A percentile compares a stretch with the other conserved stretches of the same genome.
Conservation (phyloP, 495 filamentous ascomycete species). For the Talaromyces adpressus region DNA sequence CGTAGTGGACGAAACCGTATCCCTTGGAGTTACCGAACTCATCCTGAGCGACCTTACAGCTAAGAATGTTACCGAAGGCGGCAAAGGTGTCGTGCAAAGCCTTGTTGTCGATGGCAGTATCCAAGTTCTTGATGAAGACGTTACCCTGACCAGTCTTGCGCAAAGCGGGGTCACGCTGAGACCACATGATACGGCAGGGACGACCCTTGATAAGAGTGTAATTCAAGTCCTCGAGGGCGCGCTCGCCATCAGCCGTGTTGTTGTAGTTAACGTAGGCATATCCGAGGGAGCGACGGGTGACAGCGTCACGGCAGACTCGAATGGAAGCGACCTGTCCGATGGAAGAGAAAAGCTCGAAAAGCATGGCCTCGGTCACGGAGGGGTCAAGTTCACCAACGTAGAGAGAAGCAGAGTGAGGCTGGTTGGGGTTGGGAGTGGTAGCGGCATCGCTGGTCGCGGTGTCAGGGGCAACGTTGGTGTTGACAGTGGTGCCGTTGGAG, state of each 20-base stretch:
- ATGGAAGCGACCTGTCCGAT: constrained; percentile 99
- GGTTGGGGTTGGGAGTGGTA: constrained; percentile 57
- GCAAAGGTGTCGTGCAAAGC: constrained; percentile 99
- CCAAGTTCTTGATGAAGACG: constrained; percentile 99
- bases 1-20: constrained; percentile 99
- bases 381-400: constrained; percentile 98
- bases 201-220: constrained; percentile 99
- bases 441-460: constrained; percentile 58
- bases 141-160: constrained; percentile 99
- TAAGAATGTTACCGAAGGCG: constrained; percentile 97
- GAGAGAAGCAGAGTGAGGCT: constrained; percentile 90
- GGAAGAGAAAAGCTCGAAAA: constrained; percentile 99
- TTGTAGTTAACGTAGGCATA: constrained; percentile 99
- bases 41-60: constrained; percentile 98
- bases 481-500: constrained; percentile 22
- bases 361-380: constrained; percentile 98
- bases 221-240: constrained; percentile 97
- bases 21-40: constrained; percentile 94
- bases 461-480: constrained; percentile 31
- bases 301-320: constrained; percentile 98
- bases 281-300: constrained; percentile 96
- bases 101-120: constrained; percentile 99
- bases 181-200: constrained; percentile 99
- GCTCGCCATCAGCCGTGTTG: constrained; percentile 91
- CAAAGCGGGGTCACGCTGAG: constrained; percentile 96